Evolutionary conservation across 441 rosid genomes (phyloP).

Genomic region (Adansonia rubrostipa): DNA sequence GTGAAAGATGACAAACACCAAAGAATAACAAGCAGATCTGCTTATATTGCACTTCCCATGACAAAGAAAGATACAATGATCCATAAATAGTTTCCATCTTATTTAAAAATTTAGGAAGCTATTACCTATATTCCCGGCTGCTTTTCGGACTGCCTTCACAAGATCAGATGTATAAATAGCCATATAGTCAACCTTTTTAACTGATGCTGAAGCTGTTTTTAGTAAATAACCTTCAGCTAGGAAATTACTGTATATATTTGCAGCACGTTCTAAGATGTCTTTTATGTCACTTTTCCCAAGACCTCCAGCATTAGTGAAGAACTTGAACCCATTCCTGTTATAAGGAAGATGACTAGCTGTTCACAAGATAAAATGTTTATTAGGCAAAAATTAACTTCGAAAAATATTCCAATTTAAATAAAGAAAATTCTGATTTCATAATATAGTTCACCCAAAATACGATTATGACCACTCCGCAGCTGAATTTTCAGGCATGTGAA

Average conservation of each 20-base stretch:
- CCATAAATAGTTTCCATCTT: slow-evolving; percentile 5
- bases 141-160: slow-evolving; percentile 83
- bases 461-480: not conserved
- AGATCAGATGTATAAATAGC: slow-evolving; percentile 78
- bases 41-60: slow-evolving; percentile 14
- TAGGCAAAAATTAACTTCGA: slow-evolving; percentile 26
- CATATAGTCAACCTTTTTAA: slow-evolving; percentile 84
- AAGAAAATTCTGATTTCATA: not conserved
- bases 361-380: slow-evolving; percentile 35
- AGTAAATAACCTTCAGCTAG: slow-evolving; percentile 52
- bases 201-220: slow-evolving; percentile 44
- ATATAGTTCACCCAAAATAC: slow-evolving; percentile 13
- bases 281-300: slow-evolving; percentile 91
- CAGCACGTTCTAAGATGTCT: slow-evolving; percentile 84
- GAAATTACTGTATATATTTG: slow-evolving; percentile 64
- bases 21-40: slow-evolving; percentile 13
- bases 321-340: slow-evolving; percentile 97
- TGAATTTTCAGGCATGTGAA: not conserved
- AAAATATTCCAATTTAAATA: not conserved
- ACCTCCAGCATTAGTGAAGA: slow-evolving; percentile 93
- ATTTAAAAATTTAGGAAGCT: slow-evolving; percentile 24
- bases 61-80: slow-evolving; percentile 4
- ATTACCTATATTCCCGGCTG: slow-evolving; percentile 86
- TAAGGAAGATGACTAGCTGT: slow-evolving; percentile 99
- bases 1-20: not conserved